Base-by-base conservation (phyloP, 352 stramenopile species). In the Globisporangium cederbergense region DNA sequence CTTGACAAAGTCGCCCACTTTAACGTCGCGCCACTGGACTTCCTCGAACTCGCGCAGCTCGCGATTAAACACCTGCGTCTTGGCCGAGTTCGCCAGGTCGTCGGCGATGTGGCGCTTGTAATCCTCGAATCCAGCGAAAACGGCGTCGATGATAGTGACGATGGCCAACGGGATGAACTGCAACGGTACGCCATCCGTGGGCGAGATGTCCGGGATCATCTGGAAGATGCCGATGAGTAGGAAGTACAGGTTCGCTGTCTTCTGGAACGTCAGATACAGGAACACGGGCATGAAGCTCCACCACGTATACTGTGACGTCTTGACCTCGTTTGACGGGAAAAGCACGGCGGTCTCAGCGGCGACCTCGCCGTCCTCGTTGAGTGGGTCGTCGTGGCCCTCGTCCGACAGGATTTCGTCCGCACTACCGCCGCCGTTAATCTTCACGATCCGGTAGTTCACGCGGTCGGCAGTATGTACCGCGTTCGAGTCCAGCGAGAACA, bases 261-360 rank as follows among this genome's bases (percentile, higher is more conserved):
- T 95, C 70, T 90, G 81, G 72, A 96, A 96, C 40, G 83, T 93
- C 40, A 92, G 59, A 53, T 92, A 95, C 20, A 96, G 66, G 52
- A 96, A 96, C 46, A 96, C 83, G 0, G 88, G 88, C 25, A 91
- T 74, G 65, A 96, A 95, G 64, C 78, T 94, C 86, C 86, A 96
- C 85, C 83, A 93, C 63, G 87, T 93, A 68, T 95, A 96, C 73
- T 96, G 77, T 16, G 83, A 91, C 46, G 88, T 96, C 63, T 80
- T 86, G 59, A 96, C 80, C 63, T 92, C 85, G 70, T 95, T 95
- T 2, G 78, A 85, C 9, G 79, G 70, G 42, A 91, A 93, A 32
- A 76, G 66, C 20, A 75, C 66, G 43, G 86, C 76, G 2, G 30
- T 16, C 4, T 81, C 68, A 1, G 70, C 67, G 0, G n/a, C 25